Percentiles rank a stretch among this genome's conserved stretches.
These are phyloP conservation scores for Hibiscus trionum DNA, from an alignment of 345 rosid genomes.

Conservation along the genomic window DNA sequence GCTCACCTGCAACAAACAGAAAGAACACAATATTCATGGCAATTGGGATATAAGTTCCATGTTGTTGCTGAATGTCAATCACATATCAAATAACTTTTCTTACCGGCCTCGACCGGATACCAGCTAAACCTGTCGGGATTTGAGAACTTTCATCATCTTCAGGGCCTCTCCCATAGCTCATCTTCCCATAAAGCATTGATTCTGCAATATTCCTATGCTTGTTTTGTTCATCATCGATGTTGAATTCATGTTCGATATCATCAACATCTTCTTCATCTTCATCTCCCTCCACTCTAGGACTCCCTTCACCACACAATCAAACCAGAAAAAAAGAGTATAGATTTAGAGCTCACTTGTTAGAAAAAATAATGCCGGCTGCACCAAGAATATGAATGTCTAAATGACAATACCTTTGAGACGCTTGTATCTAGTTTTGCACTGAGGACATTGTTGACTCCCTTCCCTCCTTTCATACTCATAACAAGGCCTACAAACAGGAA, in stretches of 20 bases:
- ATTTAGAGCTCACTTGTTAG: not conserved
- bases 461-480: constrained; percentile 95
- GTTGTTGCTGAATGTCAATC: not conserved
- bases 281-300: constrained; percentile 90
- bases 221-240: constrained; percentile 67
- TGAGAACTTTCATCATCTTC: constrained; percentile 72
- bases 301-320: constrained; percentile 33
- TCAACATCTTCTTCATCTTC: constrained; percentile 94
- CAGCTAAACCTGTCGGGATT: constrained; percentile 61
- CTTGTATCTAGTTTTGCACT: constrained; percentile 91
- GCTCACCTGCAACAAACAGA: constrained; percentile 47
- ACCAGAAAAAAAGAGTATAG: not conserved
- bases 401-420: constrained; percentile 70
- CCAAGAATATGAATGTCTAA: not conserved
- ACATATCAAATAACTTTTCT: constrained; percentile 7
- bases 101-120: constrained; percentile 69
- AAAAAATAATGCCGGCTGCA: constrained; percentile 2
- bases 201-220: constrained; percentile 62
- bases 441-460: constrained; percentile 87
- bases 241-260: constrained; percentile 91
- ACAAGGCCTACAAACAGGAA: constrained; percentile 92
- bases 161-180: constrained; percentile 96
- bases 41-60: not conserved
- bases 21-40: not conserved
- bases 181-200: constrained; percentile 87